Conservation (phyloP, 768 basidiomycete genomes). For the Mrakia gelida region DNA sequence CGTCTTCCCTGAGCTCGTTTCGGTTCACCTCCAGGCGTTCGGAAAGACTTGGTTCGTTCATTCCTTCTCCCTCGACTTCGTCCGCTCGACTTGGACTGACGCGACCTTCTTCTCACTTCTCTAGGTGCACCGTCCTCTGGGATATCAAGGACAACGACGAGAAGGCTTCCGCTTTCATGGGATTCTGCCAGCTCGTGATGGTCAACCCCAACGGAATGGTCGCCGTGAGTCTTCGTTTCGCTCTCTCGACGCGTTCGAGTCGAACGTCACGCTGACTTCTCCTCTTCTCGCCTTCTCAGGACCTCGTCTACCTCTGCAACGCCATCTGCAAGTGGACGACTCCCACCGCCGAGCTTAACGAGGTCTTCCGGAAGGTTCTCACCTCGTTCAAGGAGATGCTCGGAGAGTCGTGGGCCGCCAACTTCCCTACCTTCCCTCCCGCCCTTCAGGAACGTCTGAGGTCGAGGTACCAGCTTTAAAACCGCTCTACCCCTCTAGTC, state of each 20-base stretch:
- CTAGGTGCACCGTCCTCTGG: slow-evolving; percentile 72
- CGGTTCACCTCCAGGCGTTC: slow-evolving; percentile 82
- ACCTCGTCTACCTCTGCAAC: slow-evolving; percentile 95
- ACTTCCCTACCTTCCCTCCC: slow-evolving; percentile 77
- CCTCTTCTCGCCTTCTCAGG: slow-evolving; percentile 50
- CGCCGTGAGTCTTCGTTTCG: slow-evolving; percentile 57
- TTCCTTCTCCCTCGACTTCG: neutral
- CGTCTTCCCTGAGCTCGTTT: slow-evolving; percentile 82
- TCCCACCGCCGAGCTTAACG: slow-evolving; percentile 84
- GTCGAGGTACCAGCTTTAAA: slow-evolving; percentile 75
- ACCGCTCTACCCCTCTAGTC: neutral
- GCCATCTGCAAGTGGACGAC: slow-evolving; percentile 92
- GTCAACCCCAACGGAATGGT: slow-evolving; percentile 89
- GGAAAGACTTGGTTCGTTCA: slow-evolving; percentile 72
- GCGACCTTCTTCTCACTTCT: neutral
- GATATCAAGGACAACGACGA: slow-evolving; percentile 99
- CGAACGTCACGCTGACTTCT: neutral
- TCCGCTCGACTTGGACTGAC: neutral
- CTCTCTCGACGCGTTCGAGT: neutral
- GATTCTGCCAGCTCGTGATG: slow-evolving; percentile 91
- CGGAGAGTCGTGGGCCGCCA: slow-evolving; percentile 71
- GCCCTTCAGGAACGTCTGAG: slow-evolving; percentile 81
- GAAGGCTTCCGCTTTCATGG: slow-evolving; percentile 98
- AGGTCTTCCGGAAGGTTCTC: slow-evolving; percentile 79
- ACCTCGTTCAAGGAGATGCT: slow-evolving; percentile 86